A percentile compares a stretch with the other conserved stretches of the same genome.
Conservation (phyloP, 805 yeast species). For the Wickerhamomyces bovis region DNA sequence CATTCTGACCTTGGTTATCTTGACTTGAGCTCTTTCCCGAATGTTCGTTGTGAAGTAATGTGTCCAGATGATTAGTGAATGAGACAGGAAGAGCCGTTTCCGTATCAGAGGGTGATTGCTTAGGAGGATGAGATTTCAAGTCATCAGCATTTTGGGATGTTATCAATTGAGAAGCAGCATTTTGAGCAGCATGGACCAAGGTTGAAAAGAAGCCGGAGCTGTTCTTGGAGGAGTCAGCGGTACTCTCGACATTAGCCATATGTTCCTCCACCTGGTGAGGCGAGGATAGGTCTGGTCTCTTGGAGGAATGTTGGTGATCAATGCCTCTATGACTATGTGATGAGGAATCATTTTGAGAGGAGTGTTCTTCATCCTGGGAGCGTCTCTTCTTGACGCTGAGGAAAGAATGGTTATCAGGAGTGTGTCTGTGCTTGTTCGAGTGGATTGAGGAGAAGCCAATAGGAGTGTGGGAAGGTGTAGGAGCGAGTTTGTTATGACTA, state of each 20-base stretch:
- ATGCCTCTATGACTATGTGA: neutral
- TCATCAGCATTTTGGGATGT: neutral
- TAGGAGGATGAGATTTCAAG: constrained; percentile 7
- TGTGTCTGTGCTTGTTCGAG: neutral
- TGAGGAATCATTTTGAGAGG: neutral
- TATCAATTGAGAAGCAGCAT: constrained; percentile 26
- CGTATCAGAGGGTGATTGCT: neutral
- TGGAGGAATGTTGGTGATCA: neutral
- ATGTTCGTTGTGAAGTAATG: constrained; percentile 21
- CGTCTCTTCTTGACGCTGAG: neutral
- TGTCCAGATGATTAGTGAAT: constrained; percentile 32
- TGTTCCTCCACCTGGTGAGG: constrained; percentile 7
- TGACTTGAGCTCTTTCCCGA: neutral
- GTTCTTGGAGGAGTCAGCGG: constrained; percentile 5
- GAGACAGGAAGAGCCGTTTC: constrained; percentile 12
- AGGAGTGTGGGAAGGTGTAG: neutral
- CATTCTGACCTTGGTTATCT: constrained; percentile 4
- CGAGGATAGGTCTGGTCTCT: neutral
- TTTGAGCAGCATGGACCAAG: constrained; percentile 39
- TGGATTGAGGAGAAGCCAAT: neutral
- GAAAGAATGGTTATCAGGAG: neutral
- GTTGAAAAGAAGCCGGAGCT: constrained; percentile 38
- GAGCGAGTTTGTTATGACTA: neutral
- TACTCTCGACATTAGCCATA: constrained; percentile 10
- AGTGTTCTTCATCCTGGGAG: neutral